Conservation (phyloP, 78 protist species). For the Isochrysis galbana region DNA sequence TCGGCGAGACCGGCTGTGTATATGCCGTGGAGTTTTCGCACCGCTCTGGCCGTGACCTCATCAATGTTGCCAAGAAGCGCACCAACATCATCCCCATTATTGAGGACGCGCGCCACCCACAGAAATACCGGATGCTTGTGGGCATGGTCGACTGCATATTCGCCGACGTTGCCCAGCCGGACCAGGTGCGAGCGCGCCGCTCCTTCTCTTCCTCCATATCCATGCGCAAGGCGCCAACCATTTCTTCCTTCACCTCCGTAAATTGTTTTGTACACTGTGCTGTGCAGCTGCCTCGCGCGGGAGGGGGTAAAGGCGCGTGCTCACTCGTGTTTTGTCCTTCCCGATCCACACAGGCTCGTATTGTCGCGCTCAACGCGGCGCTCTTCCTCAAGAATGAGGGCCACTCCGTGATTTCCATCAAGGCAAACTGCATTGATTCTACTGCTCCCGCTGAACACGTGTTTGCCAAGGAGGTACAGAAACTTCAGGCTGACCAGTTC, state of each 20-base stretch:
- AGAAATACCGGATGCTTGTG: constrained; percentile 96
- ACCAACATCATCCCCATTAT: constrained; percentile 99
- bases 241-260: too few species aligned
- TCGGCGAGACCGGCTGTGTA: constrained; percentile 96
- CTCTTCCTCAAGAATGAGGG: constrained; percentile 98
- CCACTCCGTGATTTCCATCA: constrained; percentile 96
- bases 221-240: too few species aligned
- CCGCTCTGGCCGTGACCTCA: constrained; percentile 98
- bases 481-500: constrained; percentile 78
- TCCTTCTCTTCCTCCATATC: too few species aligned
- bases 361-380: constrained; percentile 97
- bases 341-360: constrained; percentile 81
- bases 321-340: too few species aligned
- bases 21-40: constrained; percentile 99
- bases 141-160: constrained; percentile 98
- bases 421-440: constrained; percentile 99
- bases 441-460: constrained; percentile 92
- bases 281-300: too few species aligned
- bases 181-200: constrained; percentile 83
- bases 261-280: too few species aligned
- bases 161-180: constrained; percentile 99
- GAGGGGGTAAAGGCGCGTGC: too few species aligned
- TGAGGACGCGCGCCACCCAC: constrained; percentile 99
- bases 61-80: constrained; percentile 97
- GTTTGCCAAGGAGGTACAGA: constrained; percentile 89